These are phyloP conservation scores for Cyberlindnera japonica DNA, from an alignment of 805 yeast species.

Conservation along the genomic window DNA sequence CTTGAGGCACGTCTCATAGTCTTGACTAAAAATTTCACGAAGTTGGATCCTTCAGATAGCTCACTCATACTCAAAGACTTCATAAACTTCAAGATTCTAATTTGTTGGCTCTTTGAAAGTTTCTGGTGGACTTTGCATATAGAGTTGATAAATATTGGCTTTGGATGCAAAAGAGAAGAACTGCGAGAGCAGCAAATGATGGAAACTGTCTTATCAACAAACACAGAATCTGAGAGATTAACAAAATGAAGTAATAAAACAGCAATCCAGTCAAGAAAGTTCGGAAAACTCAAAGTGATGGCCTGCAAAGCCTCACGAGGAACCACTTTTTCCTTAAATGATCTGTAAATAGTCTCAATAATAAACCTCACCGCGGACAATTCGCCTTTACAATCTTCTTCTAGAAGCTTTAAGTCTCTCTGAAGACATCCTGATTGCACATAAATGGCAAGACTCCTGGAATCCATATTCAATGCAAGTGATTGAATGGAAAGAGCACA, in stretches of 20 bases:
- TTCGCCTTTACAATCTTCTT: constrained; percentile 40
- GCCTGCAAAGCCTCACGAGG: constrained; percentile 41
- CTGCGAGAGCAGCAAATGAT: constrained; percentile 31
- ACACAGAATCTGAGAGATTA: constrained; percentile 6
- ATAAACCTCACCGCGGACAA: constrained; percentile 38
- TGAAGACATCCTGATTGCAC: constrained; percentile 44
- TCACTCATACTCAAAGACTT: constrained; percentile 21
- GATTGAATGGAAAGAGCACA: constrained; percentile 8
- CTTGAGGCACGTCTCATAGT: constrained; percentile 8
- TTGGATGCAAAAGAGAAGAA: constrained; percentile 38
- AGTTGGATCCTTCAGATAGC: constrained; percentile 21
- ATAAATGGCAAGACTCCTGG: constrained; percentile 36
- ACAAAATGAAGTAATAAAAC: constrained; percentile 32
- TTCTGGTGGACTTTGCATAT: constrained; percentile 38
- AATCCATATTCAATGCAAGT: constrained; percentile 22
- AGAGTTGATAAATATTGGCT: constrained; percentile 42
- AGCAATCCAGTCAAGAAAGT: constrained; percentile 36
- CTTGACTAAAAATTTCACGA: constrained; percentile 39
- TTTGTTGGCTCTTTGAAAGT: constrained; percentile 32
- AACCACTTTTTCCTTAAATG: constrained; percentile 35
- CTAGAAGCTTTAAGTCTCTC: constrained; percentile 38
- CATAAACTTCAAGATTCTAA: constrained; percentile 35
- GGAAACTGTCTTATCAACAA: constrained; percentile 33
- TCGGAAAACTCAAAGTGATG: constrained; percentile 38
- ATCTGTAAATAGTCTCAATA: constrained; percentile 34